phyloP scores from a whole-genome alignment of 345 rosid genomes.

The Euclidium syriacum region DNA sequence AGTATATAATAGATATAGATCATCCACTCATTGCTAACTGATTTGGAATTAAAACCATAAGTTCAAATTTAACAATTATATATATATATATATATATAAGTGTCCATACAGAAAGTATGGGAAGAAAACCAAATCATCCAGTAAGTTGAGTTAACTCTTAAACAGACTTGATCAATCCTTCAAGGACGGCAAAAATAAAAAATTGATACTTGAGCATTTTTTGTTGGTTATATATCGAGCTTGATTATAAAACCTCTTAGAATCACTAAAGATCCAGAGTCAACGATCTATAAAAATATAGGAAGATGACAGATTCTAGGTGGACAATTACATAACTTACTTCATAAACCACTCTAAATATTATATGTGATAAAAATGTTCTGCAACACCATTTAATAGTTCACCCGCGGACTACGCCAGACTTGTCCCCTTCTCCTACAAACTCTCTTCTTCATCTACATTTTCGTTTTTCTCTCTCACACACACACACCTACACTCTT shows the following conservation, averaged over 20 bases:
- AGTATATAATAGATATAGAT: too few relatives aligned
- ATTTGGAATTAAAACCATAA: too few relatives aligned
- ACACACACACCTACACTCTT: too few relatives aligned
- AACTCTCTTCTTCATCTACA: not conserved
- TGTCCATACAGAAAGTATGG: not conserved
- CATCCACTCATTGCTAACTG: too few relatives aligned
- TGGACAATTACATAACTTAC: not conserved
- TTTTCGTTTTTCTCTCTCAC: not conserved
- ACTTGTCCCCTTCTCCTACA: constrained; percentile 24
- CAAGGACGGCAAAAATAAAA: not conserved
- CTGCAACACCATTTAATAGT: constrained; percentile 13
- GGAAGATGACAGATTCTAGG: constrained; percentile 17
- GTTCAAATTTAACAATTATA: too few relatives aligned
- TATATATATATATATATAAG: too few relatives aligned
- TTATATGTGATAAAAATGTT: not conserved
- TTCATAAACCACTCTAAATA: not conserved
- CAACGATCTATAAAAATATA: constrained; percentile 9
- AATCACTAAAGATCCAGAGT: constrained; percentile 2
- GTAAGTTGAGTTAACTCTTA: not conserved
- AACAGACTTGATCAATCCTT: not conserved
- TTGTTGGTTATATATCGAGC: constrained; percentile 15
- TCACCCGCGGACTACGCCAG: constrained; percentile 28
- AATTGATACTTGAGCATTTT: not conserved
- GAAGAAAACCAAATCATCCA: not conserved
- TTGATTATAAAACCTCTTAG: not conserved